Conservation (phyloP, 345 rosid genomes). For the Reutealis trisperma region DNA sequence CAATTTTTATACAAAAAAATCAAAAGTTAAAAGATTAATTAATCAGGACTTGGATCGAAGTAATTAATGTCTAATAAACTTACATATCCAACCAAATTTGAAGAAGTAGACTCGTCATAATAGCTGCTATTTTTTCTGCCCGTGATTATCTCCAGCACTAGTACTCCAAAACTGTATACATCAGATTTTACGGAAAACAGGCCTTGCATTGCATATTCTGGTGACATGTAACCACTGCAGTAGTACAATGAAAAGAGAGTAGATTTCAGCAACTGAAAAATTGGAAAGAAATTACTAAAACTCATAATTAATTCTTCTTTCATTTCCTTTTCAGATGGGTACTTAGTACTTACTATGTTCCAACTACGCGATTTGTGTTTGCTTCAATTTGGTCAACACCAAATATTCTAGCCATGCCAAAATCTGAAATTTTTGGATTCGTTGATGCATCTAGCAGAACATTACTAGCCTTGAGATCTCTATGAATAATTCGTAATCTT, state of each 20-base stretch:
- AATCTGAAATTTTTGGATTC: slow-evolving; percentile 37
- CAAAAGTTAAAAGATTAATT: background rate
- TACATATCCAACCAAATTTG: slow-evolving; percentile 57
- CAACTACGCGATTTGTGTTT: slow-evolving; percentile 30
- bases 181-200: slow-evolving; percentile 31
- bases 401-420: slow-evolving; percentile 36
- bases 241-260: background rate
- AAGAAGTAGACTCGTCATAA: slow-evolving; percentile 13
- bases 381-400: slow-evolving; percentile 28
- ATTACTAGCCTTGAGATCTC: slow-evolving; percentile 34
- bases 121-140: slow-evolving; percentile 25
- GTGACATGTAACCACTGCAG: slow-evolving; percentile 38
- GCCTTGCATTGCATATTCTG: slow-evolving; percentile 40
- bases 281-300: background rate
- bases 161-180: slow-evolving; percentile 31
- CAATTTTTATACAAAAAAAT: background rate
- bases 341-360: slow-evolving; percentile 32
- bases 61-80: slow-evolving; percentile 24
- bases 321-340: background rate
- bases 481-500: slow-evolving; percentile 27
- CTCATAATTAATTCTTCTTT: background rate
- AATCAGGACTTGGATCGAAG: background rate
- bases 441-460: slow-evolving; percentile 21
- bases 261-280: background rate
- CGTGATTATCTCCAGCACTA: slow-evolving; percentile 22